These are phyloP conservation scores for Spinellus fusiger DNA, from an alignment of 192 early-diverging fungal genomes.

Conservation along the genomic window DNA sequence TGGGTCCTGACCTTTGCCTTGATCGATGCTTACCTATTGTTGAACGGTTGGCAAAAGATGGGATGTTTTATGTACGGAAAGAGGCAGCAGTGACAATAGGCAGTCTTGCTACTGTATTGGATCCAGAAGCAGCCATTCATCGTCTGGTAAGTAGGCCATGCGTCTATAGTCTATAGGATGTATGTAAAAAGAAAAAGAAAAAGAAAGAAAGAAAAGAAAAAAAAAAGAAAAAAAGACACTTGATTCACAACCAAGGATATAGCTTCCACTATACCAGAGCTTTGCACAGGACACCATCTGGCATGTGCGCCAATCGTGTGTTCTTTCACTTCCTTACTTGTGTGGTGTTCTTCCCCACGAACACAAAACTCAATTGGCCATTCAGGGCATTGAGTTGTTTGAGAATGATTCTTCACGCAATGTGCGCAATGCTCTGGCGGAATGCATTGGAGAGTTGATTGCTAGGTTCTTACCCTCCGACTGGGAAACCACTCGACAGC, in stretches of 20 bases:
- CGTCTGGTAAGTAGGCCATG: slow-evolving; percentile 35
- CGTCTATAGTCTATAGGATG: slow-evolving; percentile 5
- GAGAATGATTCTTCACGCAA: slow-evolving; percentile 44
- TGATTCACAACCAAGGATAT: too few relatives aligned
- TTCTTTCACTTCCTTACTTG: slow-evolving; percentile 39
- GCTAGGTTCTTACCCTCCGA: slow-evolving; percentile 39
- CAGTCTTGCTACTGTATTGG: slow-evolving; percentile 30
- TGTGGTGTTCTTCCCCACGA: slow-evolving; percentile 41
- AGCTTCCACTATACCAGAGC: slow-evolving; percentile 44
- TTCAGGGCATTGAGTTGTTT: slow-evolving; percentile 37
- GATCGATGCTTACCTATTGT: slow-evolving; percentile 42
- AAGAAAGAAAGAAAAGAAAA: background rate
- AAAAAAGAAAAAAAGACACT: background rate
- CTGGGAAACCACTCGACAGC: slow-evolving; percentile 26
- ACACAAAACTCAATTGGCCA: slow-evolving; percentile 34
- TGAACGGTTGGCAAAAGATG: slow-evolving; percentile 37
- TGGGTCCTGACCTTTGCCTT: slow-evolving; percentile 41
- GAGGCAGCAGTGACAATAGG: slow-evolving; percentile 40
- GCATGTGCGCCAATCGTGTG: slow-evolving; percentile 52
- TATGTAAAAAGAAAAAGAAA: background rate
- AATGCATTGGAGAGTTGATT: slow-evolving; percentile 49
- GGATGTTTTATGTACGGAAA: slow-evolving; percentile 52
- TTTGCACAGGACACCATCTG: slow-evolving; percentile 49
- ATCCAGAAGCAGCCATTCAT: slow-evolving; percentile 23
- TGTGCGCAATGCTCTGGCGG: slow-evolving; percentile 46